Conservation (phyloP, 345 rosid genomes). For the Gossypium rotundifolium region DNA sequence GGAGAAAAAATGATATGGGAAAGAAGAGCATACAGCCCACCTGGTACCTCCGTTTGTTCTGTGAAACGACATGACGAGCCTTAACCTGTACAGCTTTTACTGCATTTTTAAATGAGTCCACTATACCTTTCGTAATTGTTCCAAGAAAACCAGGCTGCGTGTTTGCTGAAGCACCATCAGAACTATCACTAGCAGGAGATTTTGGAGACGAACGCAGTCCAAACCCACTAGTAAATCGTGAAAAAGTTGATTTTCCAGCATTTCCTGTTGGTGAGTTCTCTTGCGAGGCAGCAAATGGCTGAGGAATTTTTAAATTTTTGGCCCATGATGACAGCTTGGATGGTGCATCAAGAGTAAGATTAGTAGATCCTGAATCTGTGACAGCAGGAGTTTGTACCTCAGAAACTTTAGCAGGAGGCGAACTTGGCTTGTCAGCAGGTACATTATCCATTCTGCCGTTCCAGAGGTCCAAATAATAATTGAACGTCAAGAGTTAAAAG, state of each 20-base stretch:
- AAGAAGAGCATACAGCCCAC: constrained; percentile 22
- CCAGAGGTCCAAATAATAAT: constrained; percentile 11
- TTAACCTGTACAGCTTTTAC: constrained; percentile 88
- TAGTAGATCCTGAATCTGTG: constrained; percentile 31
- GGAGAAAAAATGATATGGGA: not conserved
- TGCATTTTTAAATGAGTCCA: constrained; percentile 80
- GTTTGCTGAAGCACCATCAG: constrained; percentile 41
- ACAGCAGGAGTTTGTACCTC: constrained; percentile 34
- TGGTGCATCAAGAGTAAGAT: constrained; percentile 40
- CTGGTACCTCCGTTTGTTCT: constrained; percentile 86
- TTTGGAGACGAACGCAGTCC: constrained; percentile 67
- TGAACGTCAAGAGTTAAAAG: constrained; percentile 11
- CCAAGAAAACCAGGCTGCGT: constrained; percentile 61
- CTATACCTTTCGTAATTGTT: constrained; percentile 66
- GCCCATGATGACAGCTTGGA: constrained; percentile 71
- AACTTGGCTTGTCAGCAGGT: constrained; percentile 40
- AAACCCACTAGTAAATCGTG: constrained; percentile 70
- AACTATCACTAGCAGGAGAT: constrained; percentile 42
- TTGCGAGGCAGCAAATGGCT: constrained; percentile 43
- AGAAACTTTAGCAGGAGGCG: constrained; percentile 33
- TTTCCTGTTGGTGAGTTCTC: constrained; percentile 41
- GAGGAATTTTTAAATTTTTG: constrained; percentile 67
- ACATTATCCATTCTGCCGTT: constrained; percentile 35
- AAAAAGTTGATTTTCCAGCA: constrained; percentile 56
- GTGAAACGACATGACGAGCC: constrained; percentile 87